Percentiles rank a stretch among this genome's conserved stretches.
phyloP scores from a whole-genome alignment of 805 yeast genomes.

The Torulaspora gathmanii region DNA sequence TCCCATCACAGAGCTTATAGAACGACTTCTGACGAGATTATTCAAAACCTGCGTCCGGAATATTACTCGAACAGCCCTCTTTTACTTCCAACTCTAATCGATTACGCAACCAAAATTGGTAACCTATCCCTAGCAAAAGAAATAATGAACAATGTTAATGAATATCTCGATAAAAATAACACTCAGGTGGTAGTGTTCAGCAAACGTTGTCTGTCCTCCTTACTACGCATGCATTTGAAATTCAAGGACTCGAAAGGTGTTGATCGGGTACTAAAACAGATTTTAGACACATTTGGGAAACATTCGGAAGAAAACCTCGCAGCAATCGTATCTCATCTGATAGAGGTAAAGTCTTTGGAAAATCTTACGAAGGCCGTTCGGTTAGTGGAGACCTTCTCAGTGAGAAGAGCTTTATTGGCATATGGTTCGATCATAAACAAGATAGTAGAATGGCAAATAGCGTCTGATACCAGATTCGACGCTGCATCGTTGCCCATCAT shows the following conservation, averaged over 20 bases:
- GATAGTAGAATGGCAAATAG: constrained; percentile 18
- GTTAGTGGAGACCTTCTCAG: constrained; percentile 20
- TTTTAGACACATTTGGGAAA: constrained; percentile 18
- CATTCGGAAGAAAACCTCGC: constrained; percentile 23
- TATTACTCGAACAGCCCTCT: constrained; percentile 27
- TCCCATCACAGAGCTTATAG: constrained; percentile 24
- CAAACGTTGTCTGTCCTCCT: constrained; percentile 21
- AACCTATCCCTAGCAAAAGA: constrained; percentile 16
- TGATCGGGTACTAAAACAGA: constrained; percentile 24
- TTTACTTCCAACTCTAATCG: constrained; percentile 24
- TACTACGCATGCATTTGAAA: constrained; percentile 26
- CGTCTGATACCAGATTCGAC: constrained; percentile 10
- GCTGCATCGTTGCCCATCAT: constrained; percentile 14
- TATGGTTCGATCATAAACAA: constrained; percentile 20
- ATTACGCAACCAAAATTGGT: constrained; percentile 17
- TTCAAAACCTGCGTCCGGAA: constrained; percentile 18
- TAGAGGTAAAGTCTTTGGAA: constrained; percentile 14
- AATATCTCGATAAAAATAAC: constrained; percentile 14
- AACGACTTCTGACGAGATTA: constrained; percentile 16
- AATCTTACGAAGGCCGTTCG: constrained; percentile 24
- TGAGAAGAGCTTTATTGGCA: constrained; percentile 14
- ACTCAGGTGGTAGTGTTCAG: constrained; percentile 21
- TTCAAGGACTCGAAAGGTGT: constrained; percentile 32
- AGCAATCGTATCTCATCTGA: constrained; percentile 21
- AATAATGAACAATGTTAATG: constrained; percentile 23